A percentile compares a stretch with the other conserved stretches of the same genome.
Evolutionary conservation across 1,284 basidiomycete genomes (phyloP).

Genomic region (Takashimella tepidaria): DNA sequence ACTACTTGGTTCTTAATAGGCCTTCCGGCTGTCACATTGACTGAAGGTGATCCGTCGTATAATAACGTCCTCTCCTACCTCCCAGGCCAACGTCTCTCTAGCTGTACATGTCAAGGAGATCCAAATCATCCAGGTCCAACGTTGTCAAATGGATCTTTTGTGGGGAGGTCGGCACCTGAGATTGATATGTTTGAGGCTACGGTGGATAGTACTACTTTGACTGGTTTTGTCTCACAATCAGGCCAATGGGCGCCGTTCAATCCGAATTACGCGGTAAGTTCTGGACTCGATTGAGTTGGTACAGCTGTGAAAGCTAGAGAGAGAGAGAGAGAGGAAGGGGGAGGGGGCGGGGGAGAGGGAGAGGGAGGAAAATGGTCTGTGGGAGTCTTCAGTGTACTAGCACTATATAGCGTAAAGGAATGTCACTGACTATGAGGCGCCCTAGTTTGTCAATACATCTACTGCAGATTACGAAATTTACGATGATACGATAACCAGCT

Average conservation of each 20-base stretch:
- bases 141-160: constrained; percentile 60
- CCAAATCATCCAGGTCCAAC: constrained; percentile 72
- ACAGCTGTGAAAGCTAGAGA: too few species aligned
- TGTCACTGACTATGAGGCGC: too few species aligned
- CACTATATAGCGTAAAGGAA: too few species aligned
- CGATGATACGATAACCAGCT: constrained; percentile 48
- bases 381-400: too few species aligned
- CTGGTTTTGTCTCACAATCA: constrained; percentile 43
- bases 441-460: constrained; percentile 40
- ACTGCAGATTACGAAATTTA: constrained; percentile 50
- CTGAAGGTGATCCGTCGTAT: constrained; percentile 37
- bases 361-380: too few species aligned
- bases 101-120: constrained; percentile 67
- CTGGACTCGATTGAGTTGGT: not conserved
- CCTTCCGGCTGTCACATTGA: constrained; percentile 24
- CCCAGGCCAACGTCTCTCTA: constrained; percentile 72
- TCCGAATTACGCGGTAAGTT: constrained; percentile 33
- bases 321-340: too few species aligned
- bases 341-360: too few species aligned
- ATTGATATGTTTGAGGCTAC: constrained; percentile 77
- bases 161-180: constrained; percentile 79
- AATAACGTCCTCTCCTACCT: constrained; percentile 54
- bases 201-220: constrained; percentile 17
- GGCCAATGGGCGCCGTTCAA: constrained; percentile 47
- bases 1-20: too few species aligned